phyloP scores from a whole-genome alignment of 306 rosid species.

The Cucurbita ficifolia region DNA sequence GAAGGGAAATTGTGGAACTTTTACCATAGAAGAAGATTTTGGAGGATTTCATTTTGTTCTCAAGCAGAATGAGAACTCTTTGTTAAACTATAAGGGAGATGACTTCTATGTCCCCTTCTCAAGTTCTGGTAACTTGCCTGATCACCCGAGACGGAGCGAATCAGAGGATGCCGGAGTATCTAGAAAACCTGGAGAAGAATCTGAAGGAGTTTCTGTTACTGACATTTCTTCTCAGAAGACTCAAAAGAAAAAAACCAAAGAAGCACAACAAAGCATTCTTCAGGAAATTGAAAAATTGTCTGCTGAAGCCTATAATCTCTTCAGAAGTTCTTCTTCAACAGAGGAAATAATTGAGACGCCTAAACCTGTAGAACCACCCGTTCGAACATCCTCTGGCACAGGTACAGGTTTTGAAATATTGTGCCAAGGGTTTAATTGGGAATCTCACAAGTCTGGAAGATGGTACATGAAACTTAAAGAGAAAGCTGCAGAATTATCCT shows the following conservation, averaged over 20 bases:
- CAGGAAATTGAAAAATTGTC: slow-evolving; percentile 85
- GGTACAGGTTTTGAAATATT: slow-evolving; percentile 82
- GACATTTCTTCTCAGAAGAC: slow-evolving; percentile 54
- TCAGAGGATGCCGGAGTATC: slow-evolving; percentile 17
- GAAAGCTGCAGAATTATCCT: slow-evolving; percentile 48
- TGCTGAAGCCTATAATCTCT: slow-evolving; percentile 83
- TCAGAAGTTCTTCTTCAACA: slow-evolving; percentile 54
- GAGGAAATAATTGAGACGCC: slow-evolving; percentile 34
- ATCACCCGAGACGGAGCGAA: slow-evolving; percentile 15
- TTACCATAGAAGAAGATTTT: slow-evolving; percentile 59
- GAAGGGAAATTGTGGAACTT: slow-evolving; percentile 33
- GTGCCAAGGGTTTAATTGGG: slow-evolving; percentile 99
- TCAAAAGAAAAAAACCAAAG: slow-evolving; percentile 44
- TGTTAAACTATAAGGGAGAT: slow-evolving; percentile 52
- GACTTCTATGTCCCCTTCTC: slow-evolving; percentile 70
- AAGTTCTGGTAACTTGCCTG: slow-evolving; percentile 24
- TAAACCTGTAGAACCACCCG: slow-evolving; percentile 9
- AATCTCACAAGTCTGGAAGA: slow-evolving; percentile 79
- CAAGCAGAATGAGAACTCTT: slow-evolving; percentile 46
- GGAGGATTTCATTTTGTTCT: slow-evolving; percentile 79
- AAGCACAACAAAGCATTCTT: slow-evolving; percentile 75
- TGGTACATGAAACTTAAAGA: slow-evolving; percentile 81
- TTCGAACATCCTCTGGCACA: slow-evolving; percentile 39
- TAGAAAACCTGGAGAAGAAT: slow-evolving; percentile 20
- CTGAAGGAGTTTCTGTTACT: slow-evolving; percentile 29